phyloP scores from a whole-genome alignment of 495 filamentous ascomycete species.

The Aspergillus conjunctus region DNA sequence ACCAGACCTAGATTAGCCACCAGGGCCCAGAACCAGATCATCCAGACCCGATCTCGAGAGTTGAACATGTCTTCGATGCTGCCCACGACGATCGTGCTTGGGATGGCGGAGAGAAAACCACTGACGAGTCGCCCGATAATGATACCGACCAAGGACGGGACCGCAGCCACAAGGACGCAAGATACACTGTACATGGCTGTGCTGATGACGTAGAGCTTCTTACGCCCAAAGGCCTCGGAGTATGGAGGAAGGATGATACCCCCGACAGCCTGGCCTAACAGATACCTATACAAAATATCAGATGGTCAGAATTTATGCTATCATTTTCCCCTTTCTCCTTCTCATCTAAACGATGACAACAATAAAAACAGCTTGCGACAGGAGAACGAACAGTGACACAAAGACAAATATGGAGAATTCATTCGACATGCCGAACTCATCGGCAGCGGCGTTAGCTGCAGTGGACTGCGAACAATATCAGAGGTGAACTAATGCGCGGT shows the following conservation, averaged over 20 bases:
- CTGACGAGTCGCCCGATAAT: conserved; percentile 48
- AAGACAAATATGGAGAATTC: conserved; percentile 43
- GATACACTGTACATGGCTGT: conserved; percentile 43
- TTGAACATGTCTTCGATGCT: conserved; percentile 58
- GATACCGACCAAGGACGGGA: conserved; percentile 38
- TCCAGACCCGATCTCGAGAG: conserved; percentile 48
- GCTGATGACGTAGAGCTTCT: conserved; percentile 51
- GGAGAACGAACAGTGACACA: conserved; percentile 36
- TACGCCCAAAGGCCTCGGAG: conserved; percentile 55
- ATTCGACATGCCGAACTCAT: conserved; percentile 34
- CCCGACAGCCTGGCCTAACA: conserved; percentile 53
- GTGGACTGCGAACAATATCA: conserved; percentile 31
- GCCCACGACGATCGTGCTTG: conserved; percentile 52
- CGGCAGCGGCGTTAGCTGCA: conserved; percentile 35
- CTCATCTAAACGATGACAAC: background rate
- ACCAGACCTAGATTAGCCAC: conserved; percentile 47
- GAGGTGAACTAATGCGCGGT: conserved; percentile 1
- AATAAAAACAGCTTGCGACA: background rate
- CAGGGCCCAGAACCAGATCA: conserved; percentile 50
- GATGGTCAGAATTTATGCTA: background rate
- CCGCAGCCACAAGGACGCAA: conserved; percentile 45
- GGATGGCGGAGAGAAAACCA: conserved; percentile 53
- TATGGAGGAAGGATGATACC: conserved; percentile 54
- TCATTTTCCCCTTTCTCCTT: background rate
- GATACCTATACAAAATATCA: conserved; percentile 36